phyloP scores from a whole-genome alignment of 805 yeast genomes.

The Pichia ethanolica region DNA sequence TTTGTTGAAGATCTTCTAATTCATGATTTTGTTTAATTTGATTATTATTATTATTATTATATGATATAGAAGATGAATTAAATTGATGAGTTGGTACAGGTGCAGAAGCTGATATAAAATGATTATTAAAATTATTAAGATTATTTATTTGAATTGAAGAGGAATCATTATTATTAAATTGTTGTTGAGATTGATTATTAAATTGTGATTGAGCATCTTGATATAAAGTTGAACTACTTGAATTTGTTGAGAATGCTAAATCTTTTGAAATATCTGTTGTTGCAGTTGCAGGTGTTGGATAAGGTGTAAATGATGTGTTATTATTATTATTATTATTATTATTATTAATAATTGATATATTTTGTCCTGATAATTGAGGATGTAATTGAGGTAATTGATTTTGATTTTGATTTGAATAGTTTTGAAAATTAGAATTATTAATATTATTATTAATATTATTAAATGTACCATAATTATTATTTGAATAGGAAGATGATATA shows the following conservation, averaged over 20 bases:
- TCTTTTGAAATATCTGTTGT: conserved; percentile 50
- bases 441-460: no score
- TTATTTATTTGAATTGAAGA: not conserved
- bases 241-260: conserved; percentile 33
- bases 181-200: not conserved
- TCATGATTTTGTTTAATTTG: not conserved
- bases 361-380: conserved; percentile 4
- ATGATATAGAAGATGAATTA: not conserved
- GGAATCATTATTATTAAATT: not conserved
- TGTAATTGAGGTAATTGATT: conserved; percentile 9
- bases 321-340: not conserved
- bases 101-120: conserved; percentile 14
- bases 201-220: conserved; percentile 25
- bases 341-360: conserved; percentile 1
- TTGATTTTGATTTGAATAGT: not conserved
- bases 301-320: conserved; percentile 22
- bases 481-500: no score
- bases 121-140: not conserved
- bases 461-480: no score
- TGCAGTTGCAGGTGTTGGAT: conserved; percentile 41
- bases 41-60: not conserved
- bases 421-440: no score
- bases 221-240: conserved; percentile 26
- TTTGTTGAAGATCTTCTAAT: conserved; percentile 3
- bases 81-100: conserved; percentile 12